A percentile compares a stretch with the other conserved stretches of the same genome.
phyloP scores from a whole-genome alignment of 129 eudicot species.

The Calendula officinalis region DNA sequence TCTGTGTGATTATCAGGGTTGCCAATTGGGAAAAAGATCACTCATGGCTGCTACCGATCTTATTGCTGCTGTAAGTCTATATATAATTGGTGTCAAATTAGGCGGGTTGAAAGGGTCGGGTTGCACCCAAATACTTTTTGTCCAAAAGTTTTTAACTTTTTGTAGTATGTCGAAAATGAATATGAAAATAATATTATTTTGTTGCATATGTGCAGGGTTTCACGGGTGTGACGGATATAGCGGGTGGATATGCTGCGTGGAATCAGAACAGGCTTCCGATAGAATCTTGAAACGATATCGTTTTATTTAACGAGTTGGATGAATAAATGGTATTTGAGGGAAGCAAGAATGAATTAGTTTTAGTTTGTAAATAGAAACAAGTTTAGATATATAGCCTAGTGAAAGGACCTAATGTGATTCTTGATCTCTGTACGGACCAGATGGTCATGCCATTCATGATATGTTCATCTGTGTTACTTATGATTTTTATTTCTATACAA shows the following conservation, averaged over 20 bases:
- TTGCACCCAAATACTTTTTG: too few relatives aligned
- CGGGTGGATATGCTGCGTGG: constrained; percentile 95
- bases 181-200: too few relatives aligned
- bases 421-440: constrained; percentile 21
- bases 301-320: neutral
- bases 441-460: neutral
- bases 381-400: constrained; percentile 13
- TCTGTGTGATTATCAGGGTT: constrained; percentile 65
- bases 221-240: constrained; percentile 69
- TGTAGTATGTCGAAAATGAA: too few relatives aligned
- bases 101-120: neutral
- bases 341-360: constrained; percentile 2
- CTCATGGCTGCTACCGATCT: constrained; percentile 82
- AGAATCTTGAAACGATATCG: constrained; percentile 31
- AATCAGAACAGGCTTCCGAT: constrained; percentile 61
- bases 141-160: too few relatives aligned
- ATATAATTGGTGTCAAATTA: neutral
- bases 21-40: constrained; percentile 82
- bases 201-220: constrained; percentile 53
- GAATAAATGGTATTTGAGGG: constrained; percentile 1
- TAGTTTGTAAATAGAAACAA: constrained; percentile 29
- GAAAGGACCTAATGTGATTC: neutral
- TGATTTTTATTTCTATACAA: neutral
- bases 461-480: too few relatives aligned
- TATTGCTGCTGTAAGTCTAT: constrained; percentile 62